Conservation (phyloP, 2,329 filamentous ascomycete species). For the Hyphodiscus sp. region DNA sequence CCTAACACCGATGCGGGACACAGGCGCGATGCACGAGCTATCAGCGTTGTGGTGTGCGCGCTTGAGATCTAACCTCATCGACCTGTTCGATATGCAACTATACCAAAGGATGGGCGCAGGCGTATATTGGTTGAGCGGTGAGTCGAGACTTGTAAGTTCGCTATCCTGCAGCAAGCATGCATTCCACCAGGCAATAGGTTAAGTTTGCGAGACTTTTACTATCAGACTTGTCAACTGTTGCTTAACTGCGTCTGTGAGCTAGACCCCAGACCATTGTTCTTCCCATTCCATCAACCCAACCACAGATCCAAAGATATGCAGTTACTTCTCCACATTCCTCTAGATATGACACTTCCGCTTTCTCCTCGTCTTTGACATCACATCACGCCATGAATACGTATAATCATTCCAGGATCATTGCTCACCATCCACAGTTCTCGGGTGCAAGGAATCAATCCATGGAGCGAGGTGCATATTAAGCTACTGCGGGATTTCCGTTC, state of each 20-base stretch:
- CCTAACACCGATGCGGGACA: neutral
- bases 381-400: neutral
- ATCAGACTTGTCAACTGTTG: neutral
- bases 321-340: neutral
- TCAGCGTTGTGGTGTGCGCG: neutral
- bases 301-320: neutral
- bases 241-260: neutral
- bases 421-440: neutral
- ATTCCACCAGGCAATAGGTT: neutral
- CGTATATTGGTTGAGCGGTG: neutral
- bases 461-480: neutral
- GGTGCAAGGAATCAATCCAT: neutral
- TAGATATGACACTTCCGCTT: neutral
- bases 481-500: neutral
- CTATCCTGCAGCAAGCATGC: neutral
- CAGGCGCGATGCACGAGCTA: neutral
- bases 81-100: neutral
- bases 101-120: neutral
- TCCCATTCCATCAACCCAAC: neutral
- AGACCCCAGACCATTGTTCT: neutral
- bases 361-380: neutral
- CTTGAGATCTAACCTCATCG: neutral
- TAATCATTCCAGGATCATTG: neutral
- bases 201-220: neutral
- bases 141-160: neutral